Evolutionary conservation across 768 basidiomycete genomes (phyloP).

Genomic region (Cyathus striatus): DNA sequence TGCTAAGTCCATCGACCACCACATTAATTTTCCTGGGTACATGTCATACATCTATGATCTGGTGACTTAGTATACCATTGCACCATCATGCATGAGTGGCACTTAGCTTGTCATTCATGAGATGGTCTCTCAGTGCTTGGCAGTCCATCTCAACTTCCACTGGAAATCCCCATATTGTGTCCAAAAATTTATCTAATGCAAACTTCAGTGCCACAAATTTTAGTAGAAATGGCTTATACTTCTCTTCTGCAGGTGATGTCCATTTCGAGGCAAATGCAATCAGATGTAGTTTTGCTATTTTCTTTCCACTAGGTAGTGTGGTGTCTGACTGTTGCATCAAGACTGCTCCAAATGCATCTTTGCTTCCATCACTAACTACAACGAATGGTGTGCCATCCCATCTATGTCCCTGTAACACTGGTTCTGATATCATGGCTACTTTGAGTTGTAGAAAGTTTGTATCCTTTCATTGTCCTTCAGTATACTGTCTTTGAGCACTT

Average conservation of each 20-base stretch:
- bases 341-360: conserved; percentile 20
- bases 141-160: conserved; percentile 24
- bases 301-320: conserved; percentile 8
- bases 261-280: conserved; percentile 23
- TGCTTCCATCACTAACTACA: conserved; percentile 23
- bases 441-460: conserved; percentile 25
- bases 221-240: conserved; percentile 20
- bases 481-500: too few species aligned
- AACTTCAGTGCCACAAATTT: conserved; percentile 28
- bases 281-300: conserved; percentile 12
- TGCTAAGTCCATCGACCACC: conserved; percentile 21
- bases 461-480: too few species aligned
- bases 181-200: conserved; percentile 14
- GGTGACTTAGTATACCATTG: conserved; percentile 17
- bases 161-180: conserved; percentile 16
- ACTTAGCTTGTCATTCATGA: conserved; percentile 16
- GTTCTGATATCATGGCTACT: conserved; percentile 14
- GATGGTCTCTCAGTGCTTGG: conserved; percentile 17
- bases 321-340: conserved; percentile 14
- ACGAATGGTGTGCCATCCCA: conserved; percentile 26
- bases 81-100: conserved; percentile 20
- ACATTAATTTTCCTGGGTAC: conserved; percentile 13
- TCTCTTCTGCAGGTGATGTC: conserved; percentile 16
- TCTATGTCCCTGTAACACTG: conserved; percentile 13
- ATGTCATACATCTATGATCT: conserved; percentile 14